These are phyloP conservation scores for Leccinum boreale DNA, from an alignment of 768 basidiomycete species.

Conservation along the genomic window DNA sequence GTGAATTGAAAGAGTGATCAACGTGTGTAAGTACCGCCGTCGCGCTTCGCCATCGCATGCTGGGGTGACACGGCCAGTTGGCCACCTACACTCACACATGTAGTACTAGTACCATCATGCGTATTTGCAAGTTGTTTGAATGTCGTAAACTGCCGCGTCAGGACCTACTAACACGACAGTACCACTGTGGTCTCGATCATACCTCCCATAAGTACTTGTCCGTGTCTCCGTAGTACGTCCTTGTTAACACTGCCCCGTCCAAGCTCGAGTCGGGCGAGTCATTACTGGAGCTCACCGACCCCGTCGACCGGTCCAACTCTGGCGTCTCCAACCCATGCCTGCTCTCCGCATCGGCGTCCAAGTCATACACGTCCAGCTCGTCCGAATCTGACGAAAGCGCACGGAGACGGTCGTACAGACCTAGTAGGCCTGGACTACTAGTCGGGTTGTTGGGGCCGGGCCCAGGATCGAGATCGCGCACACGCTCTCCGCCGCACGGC, in stretches of 20 bases:
- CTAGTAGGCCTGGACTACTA: neutral
- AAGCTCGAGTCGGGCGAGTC: slow-evolving; percentile 2
- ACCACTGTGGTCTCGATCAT: neutral
- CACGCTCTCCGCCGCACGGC: neutral
- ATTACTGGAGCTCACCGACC: neutral
- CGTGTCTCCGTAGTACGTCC: neutral
- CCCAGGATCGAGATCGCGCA: neutral
- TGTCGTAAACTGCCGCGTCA: too few relatives aligned
- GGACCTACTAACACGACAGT: too few relatives aligned
- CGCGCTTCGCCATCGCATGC: too few relatives aligned
- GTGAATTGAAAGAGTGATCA: too few relatives aligned
- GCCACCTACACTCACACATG: too few relatives aligned
- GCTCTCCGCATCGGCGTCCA: neutral
- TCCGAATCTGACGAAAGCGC: neutral
- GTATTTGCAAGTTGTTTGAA: too few relatives aligned
- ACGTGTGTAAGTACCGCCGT: too few relatives aligned
- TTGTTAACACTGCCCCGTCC: neutral
- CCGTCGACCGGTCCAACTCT: neutral
- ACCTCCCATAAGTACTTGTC: neutral
- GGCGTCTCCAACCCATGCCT: neutral
- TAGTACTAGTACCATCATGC: too few relatives aligned
- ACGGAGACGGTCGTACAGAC: neutral
- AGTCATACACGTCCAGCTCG: neutral
- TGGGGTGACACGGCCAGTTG: too few relatives aligned
- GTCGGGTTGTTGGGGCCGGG: neutral